Base-by-base conservation (phyloP, 768 basidiomycete species). In the Trametes sanguinea region DNA sequence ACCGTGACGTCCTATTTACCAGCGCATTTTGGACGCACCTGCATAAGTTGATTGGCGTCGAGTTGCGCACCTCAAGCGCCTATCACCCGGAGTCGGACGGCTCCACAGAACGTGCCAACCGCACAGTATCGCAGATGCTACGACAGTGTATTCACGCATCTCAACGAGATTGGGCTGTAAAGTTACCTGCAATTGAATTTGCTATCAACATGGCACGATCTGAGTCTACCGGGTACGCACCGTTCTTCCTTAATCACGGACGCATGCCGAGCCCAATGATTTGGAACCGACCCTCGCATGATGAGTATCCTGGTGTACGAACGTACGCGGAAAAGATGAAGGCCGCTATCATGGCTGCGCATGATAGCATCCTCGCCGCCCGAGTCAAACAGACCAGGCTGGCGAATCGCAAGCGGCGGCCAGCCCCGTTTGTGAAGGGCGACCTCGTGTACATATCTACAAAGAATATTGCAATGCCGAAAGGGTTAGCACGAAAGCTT, bases 371-470 rank as follows among this genome's bases (percentile, higher is more conserved):
- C 4, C 75, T 81, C 2, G 74, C 61, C 6, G 65, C 72, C 0
- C 44, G 76, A 0, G 69, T 76, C 0, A 57, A 71, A 9, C 76
- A 78, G 40, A 73, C 74, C 0, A 29, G 68, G 9, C 54, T 73
- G 0, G 72, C 76, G 0, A 77, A 81, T 39, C 51, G 63, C 3
- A 60, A 66, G 2, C 33, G 71, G 2, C 30, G 64, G 1, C 51
- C 67, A 6, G 66, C 61, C 0, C 54, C 56, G 0, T 68, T 76
- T 22, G 7, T 42, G 2, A 57, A 35, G 10, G 76, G 75, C 1
- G 71, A 73, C n/a, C 37, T 72, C 11, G 77, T 76, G 0, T 79
- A 77, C 50, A 33, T 81, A 1, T 76, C 77, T 0, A 77, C 75
- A 0, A 64, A 75, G 51, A 78, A 80, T 59, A 63, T 81, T 0